A percentile compares a stretch with the other conserved stretches of the same genome.
These are phyloP conservation scores for Pyricularia grisea DNA, from an alignment of 2,329 filamentous ascomycete genomes.

Conservation along the genomic window DNA sequence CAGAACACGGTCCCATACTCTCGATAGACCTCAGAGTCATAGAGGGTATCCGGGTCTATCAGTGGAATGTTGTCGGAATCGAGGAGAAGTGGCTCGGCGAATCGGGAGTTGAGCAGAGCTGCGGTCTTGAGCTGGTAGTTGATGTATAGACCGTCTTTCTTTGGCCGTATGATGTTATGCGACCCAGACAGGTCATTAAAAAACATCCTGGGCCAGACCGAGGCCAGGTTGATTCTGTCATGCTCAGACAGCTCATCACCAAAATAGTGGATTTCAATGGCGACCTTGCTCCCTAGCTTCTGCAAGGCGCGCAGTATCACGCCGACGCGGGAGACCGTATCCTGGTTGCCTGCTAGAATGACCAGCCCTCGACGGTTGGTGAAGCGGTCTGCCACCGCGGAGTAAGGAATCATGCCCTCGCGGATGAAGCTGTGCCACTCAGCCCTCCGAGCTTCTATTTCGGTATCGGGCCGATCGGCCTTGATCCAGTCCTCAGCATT, in stretches of 20 bases:
- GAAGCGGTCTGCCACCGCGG: slow-evolving; percentile 10
- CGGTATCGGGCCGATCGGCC: slow-evolving; percentile 6
- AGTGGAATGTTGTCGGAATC: slow-evolving; percentile 25
- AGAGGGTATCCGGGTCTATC: slow-evolving; percentile 11
- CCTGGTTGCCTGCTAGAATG: slow-evolving; percentile 18
- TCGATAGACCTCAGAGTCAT: slow-evolving; percentile 14
- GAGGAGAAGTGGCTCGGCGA: slow-evolving; percentile 22
- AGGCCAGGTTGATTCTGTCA: slow-evolving; percentile 9
- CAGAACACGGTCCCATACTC: slow-evolving; percentile 24
- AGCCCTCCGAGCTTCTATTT: slow-evolving; percentile 6
- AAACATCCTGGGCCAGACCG: slow-evolving; percentile 12
- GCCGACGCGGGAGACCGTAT: slow-evolving; percentile 12
- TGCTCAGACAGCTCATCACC: slow-evolving; percentile 15
- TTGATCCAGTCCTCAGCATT: slow-evolving; percentile 7
- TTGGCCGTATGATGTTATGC: slow-evolving; percentile 21
- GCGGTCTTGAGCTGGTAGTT: slow-evolving; percentile 24
- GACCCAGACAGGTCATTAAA: slow-evolving; percentile 19
- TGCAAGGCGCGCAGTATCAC: slow-evolving; percentile 12
- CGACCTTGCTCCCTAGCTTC: slow-evolving; percentile 13
- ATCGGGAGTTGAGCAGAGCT: slow-evolving; percentile 23
- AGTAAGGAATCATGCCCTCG: slow-evolving; percentile 8
- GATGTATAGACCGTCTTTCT: slow-evolving; percentile 19
- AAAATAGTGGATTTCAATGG: slow-evolving; percentile 21
- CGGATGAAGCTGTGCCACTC: slow-evolving; percentile 5
- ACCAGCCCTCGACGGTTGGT: slow-evolving; percentile 18